Percentiles rank a stretch among this genome's conserved stretches.
phyloP scores from a whole-genome alignment of 192 early-diverging fungal species.

The Backusella australiensis region DNA sequence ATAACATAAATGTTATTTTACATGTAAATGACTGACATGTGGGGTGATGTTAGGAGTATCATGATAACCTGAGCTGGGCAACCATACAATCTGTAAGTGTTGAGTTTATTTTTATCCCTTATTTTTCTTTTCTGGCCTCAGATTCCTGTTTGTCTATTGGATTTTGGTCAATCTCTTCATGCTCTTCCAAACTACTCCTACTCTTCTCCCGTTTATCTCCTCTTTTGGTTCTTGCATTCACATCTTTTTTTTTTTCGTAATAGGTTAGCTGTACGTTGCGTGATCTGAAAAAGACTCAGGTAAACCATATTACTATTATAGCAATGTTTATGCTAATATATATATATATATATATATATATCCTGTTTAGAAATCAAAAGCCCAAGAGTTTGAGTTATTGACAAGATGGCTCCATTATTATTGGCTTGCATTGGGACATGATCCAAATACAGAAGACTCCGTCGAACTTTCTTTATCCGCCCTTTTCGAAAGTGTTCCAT shows the following conservation, averaged over 20 bases:
- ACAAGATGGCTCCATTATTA: conserved; percentile 27
- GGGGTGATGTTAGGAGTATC: neutral
- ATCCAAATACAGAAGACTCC: conserved; percentile 9
- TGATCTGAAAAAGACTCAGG: conserved; percentile 10
- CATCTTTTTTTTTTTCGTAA: neutral
- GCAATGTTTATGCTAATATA: neutral
- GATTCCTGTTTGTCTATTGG: neutral
- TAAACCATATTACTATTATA: neutral
- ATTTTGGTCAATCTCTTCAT: neutral
- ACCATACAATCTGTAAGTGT: conserved; percentile 31
- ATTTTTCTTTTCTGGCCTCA: neutral
- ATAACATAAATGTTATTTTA: conserved; percentile 3
- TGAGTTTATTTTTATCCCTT: neutral
- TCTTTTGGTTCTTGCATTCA: neutral
- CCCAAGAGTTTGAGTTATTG: conserved; percentile 15
- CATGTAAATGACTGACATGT: neutral
- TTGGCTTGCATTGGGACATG: conserved; percentile 13
- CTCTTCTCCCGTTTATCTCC: neutral
- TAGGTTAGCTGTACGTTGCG: conserved; percentile 12
- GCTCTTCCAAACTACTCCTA: neutral
- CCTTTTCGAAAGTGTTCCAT: conserved; percentile 11
- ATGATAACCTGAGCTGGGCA: conserved; percentile 28
- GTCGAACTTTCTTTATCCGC: conserved; percentile 19
- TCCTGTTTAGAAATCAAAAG: conserved; percentile 10
- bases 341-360: neutral